Base-by-base conservation (phyloP, 2,329 filamentous ascomycete genomes). In the Didymella glomerata region DNA sequence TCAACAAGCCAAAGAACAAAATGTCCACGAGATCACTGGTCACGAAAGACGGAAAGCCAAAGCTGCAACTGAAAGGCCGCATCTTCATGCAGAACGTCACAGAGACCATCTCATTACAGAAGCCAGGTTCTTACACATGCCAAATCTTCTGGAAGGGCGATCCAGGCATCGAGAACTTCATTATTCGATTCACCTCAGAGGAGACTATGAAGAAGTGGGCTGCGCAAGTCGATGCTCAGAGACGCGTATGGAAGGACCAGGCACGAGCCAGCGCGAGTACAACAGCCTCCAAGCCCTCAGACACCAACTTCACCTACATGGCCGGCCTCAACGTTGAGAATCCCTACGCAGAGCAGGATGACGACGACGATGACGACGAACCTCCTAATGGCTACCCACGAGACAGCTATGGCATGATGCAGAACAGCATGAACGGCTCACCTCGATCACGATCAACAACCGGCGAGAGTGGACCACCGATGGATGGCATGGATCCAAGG, bases 1-100 rank as follows among this genome's bases (percentile, higher is more conserved):
- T 91, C 13, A 92, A 89, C 76, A 97, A 97, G 81, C 83, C 85
- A 50, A 90, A 90, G 74, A 87, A 88, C 62, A 86, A 86, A 67
- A 79, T 87, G 66, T 83, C 85, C 57, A 91, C 92, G 55, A 94
- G 92, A 74, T 89, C 82, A 18, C 72, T 82, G 16, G 84, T 87
- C 57, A 91, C 88, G 76, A 88, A 86, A 75, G 90, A 87, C 69
- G 90, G 90, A 41, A 97, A 94, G 78, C 80, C 83, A 27, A 86
- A 85, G 67, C 83, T 98, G 61, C 93, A 97, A 78, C 84, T 99
- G 28, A 99, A 99, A 79, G 95, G 95, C 38, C 88, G 95, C 50
- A 99, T 99, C 70, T 98, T 97, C 80, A 98, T 99, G 93, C 93
- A 93, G 68, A 99, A 99, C 73, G 94, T 99, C 54, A 98, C 93